Percentiles rank a stretch among this genome's conserved stretches.
These are phyloP conservation scores for Phymatotrichopsis omnivora DNA, from an alignment of 2,329 filamentous ascomycete genomes.

Conservation along the genomic window DNA sequence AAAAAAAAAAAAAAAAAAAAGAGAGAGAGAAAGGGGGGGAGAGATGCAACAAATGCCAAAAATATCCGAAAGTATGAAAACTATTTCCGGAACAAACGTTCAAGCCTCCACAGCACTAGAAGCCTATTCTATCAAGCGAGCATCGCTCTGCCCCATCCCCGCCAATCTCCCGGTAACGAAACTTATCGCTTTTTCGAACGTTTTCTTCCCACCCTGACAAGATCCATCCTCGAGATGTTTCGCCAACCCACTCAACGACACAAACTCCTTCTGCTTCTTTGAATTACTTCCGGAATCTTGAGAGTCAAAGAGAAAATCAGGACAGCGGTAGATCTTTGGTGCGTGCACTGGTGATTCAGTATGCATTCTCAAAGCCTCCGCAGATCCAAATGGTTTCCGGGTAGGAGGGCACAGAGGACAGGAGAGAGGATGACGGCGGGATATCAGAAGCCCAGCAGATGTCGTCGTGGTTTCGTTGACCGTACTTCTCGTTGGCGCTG, in stretches of 20 bases:
- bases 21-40: no score
- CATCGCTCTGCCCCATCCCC: conserved; percentile 6
- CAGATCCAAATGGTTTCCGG: conserved; percentile 3
- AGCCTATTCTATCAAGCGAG: not conserved
- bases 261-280: conserved; percentile 7
- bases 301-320: not conserved
- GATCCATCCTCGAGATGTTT: conserved; percentile 17
- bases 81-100: not conserved
- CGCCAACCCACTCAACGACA: conserved; percentile 10
- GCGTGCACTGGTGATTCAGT: conserved; percentile 13
- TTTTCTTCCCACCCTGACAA: conserved; percentile 15
- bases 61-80: no score
- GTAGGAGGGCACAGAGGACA: conserved; percentile 4
- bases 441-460: not conserved
- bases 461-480: not conserved
- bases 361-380: conserved; percentile 2
- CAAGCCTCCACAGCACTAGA: no score
- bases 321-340: conserved; percentile 21
- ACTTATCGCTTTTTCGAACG: conserved; percentile 8
- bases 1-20: no score
- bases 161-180: conserved; percentile 17
- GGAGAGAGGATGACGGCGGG: not conserved
- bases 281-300: not conserved
- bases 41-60: no score
- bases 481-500: not conserved